These are phyloP conservation scores for Carex littledalei DNA, from an alignment of 176 grass and related monocot species.

Conservation along the genomic window DNA sequence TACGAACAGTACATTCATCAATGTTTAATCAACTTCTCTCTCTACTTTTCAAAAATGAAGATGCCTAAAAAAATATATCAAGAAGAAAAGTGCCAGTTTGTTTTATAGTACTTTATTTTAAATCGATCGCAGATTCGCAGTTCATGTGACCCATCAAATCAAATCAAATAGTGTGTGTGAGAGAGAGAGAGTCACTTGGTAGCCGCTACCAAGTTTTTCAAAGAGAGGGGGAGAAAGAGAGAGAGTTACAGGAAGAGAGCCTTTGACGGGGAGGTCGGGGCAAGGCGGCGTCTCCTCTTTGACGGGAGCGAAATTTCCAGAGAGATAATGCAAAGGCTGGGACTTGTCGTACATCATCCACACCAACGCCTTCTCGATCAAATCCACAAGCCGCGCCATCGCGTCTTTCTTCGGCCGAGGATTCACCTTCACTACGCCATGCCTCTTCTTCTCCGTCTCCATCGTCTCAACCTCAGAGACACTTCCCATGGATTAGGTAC, in stretches of 20 bases:
- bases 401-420: slow-evolving; percentile 62
- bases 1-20: not conserved
- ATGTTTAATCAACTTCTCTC: not conserved
- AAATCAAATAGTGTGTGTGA: not conserved
- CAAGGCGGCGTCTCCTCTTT: slow-evolving; percentile 68
- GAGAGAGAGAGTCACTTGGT: not conserved
- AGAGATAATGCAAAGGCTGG: slow-evolving; percentile 67
- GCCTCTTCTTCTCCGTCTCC: not conserved
- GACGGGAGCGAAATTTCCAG: slow-evolving; percentile 79
- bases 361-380: slow-evolving; percentile 55
- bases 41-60: not conserved
- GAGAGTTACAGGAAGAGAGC: slow-evolving; percentile 50
- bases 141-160: not conserved
- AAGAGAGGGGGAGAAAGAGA: not conserved
- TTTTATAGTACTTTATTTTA: not conserved
- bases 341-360: slow-evolving; percentile 47
- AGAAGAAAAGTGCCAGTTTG: not conserved
- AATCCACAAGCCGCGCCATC: slow-evolving; percentile 50
- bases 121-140: not conserved
- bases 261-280: slow-evolving; percentile 50
- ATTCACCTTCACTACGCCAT: slow-evolving; percentile 31
- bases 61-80: not conserved
- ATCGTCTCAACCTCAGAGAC: not conserved
- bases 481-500: slow-evolving; percentile 30
- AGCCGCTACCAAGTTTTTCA: too few species aligned